These are phyloP conservation scores for Aspergillus nomiae DNA, from an alignment of 2,329 filamentous ascomycete species.

Conservation along the genomic window DNA sequence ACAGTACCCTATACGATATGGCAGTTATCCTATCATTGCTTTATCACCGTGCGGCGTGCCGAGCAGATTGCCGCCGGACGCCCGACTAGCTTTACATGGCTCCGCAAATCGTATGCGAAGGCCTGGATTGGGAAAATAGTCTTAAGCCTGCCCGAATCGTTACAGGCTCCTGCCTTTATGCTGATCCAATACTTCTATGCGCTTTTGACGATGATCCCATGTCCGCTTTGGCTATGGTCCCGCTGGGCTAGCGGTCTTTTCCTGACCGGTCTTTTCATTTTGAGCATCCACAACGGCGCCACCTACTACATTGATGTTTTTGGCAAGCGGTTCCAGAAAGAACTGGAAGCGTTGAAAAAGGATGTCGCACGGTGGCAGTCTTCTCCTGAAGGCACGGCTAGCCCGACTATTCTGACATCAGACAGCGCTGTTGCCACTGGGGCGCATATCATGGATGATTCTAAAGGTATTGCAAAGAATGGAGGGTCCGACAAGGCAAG, in stretches of 20 bases:
- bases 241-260: constrained; percentile 77
- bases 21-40: constrained; percentile 90
- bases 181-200: constrained; percentile 91
- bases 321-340: constrained; percentile 93
- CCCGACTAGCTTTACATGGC: constrained; percentile 96
- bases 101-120: constrained; percentile 86
- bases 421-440: constrained; percentile 23
- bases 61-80: constrained; percentile 95
- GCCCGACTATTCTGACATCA: constrained; percentile 31
- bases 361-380: constrained; percentile 88
- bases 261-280: constrained; percentile 79
- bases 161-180: constrained; percentile 95
- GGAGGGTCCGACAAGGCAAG: constrained; percentile 28
- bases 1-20: constrained; percentile 89
- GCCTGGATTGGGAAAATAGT: constrained; percentile 87
- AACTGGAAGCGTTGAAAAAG: constrained; percentile 82
- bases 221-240: constrained; percentile 92
- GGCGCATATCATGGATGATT: constrained; percentile 24
- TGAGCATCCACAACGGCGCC: constrained; percentile 95
- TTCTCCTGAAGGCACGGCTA: constrained; percentile 36
- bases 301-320: constrained; percentile 99
- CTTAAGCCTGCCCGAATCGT: constrained; percentile 68
- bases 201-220: constrained; percentile 89
- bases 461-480: constrained; percentile 11
- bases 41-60: constrained; percentile 91